Evolutionary conservation across 805 yeast genomes (phyloP), one percentile per base, ranked within the genome.

Genomic region (Monosporozyma servazzii): DNA sequence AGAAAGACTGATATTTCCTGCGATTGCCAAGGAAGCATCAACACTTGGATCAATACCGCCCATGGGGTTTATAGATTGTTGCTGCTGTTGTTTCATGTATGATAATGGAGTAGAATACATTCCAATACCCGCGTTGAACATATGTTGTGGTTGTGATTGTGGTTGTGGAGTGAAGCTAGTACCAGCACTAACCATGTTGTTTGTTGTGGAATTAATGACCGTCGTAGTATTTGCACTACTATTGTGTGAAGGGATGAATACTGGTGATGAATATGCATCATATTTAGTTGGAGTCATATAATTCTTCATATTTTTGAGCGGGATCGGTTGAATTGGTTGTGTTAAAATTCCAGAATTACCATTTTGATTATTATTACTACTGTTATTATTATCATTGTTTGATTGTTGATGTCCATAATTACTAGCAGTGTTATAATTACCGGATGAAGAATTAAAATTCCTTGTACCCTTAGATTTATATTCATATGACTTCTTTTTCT

Each of bases 251-350:
- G 66, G 65, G 8, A 60, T 52, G 44, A 62, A 62, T 9, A 59
- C 53, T 13, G 59, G 45, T 9, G 66, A 53, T 17, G 62, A 53
- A 47, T 60, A 61, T 17, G 65, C 61, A 48, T 63, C 55, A 45
- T 51, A 63, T 51, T 59, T 63, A 18, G 45, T 49, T 44, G 53
- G 36, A 9, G 47, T 11, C n/a, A 47, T 47, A 43, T 48, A 47
- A 18, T 20, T 47, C 18, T 39, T 51, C 15, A 23, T 43, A 30
- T 42, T 45, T n/a, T 50, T 54, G 18, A 37, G 50, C 21, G 52
- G 51, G 17, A 25, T 23, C 17, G 53, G 52, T 51, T 53, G 56
- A n/a, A 37, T 21, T 13, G 27, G 30, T 31, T 41, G 46, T 30
- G 37, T n/a, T 23, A 15, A 23, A 20, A 40, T 31, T 20, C 5